phyloP scores from a whole-genome alignment of 306 rosid genomes.

The Hippophae gyantsensis region DNA sequence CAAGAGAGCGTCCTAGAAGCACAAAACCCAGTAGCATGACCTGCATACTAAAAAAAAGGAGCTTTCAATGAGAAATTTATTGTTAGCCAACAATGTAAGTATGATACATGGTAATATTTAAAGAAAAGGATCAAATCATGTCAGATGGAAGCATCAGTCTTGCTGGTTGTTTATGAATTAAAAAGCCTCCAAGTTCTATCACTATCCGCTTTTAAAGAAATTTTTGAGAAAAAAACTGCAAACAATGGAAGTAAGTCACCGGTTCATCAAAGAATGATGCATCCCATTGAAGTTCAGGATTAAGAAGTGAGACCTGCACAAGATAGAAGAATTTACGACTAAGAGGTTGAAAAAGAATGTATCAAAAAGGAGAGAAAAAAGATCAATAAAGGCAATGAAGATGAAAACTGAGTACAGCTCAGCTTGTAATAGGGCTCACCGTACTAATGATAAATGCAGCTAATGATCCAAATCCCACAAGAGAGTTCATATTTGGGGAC shows the following conservation, averaged over 20 bases:
- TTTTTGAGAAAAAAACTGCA: conserved; percentile 7
- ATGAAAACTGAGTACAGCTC: conserved; percentile 9
- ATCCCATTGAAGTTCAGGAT: conserved; percentile 72
- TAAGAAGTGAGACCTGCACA: conserved; percentile 73
- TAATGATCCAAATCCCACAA: conserved; percentile 86
- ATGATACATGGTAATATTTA: conserved; percentile 2
- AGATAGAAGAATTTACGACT: conserved; percentile 12
- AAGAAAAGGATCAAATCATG: not conserved
- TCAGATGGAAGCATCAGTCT: conserved; percentile 16
- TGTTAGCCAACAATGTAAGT: conserved; percentile 16
- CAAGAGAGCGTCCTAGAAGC: conserved; percentile 94
- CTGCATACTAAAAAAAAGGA: conserved; percentile 69
- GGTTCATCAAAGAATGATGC: conserved; percentile 97
- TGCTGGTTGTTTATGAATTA: not conserved
- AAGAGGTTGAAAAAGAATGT: not conserved
- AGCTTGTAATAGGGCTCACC: conserved; percentile 44
- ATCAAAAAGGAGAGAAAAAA: conserved; percentile 16
- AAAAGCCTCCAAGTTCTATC: not conserved
- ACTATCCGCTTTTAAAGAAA: not conserved
- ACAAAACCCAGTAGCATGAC: conserved; percentile 99
- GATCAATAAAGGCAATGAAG: conserved; percentile 11
- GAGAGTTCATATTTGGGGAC: conserved; percentile 94
- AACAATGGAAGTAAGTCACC: conserved; percentile 57
- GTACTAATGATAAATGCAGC: conserved; percentile 88
- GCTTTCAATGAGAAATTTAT: conserved; percentile 39